Conservation (phyloP, 1,284 basidiomycete genomes). For the Tylopilus orsonianus region DNA sequence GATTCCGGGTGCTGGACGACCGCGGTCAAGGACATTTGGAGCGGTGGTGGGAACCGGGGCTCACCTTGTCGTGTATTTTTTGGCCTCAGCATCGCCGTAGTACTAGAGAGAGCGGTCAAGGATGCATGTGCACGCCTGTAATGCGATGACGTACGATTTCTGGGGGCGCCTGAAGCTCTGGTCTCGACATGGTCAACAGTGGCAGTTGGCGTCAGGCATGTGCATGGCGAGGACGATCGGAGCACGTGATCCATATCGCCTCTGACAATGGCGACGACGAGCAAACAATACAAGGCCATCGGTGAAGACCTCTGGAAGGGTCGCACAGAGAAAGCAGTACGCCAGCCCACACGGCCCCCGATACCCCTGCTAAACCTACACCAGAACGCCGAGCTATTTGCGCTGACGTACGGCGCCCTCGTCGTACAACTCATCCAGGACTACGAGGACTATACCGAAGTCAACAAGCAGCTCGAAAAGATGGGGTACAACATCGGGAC, state of each 20-base stretch:
- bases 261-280: conserved; percentile 59
- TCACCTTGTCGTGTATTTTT: conserved; percentile 96
- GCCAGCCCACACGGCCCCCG: conserved; percentile 31
- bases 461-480: conserved; percentile 81
- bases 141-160: conserved; percentile 81
- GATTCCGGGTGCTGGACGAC: conserved; percentile 79
- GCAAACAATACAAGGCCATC: conserved; percentile 79
- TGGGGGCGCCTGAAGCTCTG: conserved; percentile 94
- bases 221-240: not conserved
- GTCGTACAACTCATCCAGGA: conserved; percentile 99
- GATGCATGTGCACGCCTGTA: too few species aligned
- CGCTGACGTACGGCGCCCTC: conserved; percentile 94
- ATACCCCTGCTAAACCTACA: conserved; percentile 17
- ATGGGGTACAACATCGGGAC: conserved; percentile 99
- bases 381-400: conserved; percentile 96
- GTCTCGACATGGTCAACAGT: conserved; percentile 77
- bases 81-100: conserved; percentile 94
- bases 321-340: conserved; percentile 86
- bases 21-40: not conserved
- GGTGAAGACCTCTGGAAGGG: conserved; percentile 92
- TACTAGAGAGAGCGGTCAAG: conserved; percentile 58
- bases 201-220: too few species aligned
- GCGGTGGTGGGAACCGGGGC: conserved; percentile 21
- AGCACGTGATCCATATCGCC: conserved; percentile 29
- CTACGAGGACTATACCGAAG: conserved; percentile 95